Evolutionary conservation across 2,329 filamentous ascomycete species (phyloP), one percentile per base, ranked within the genome.

Genomic region (Fusarium aywerte): DNA sequence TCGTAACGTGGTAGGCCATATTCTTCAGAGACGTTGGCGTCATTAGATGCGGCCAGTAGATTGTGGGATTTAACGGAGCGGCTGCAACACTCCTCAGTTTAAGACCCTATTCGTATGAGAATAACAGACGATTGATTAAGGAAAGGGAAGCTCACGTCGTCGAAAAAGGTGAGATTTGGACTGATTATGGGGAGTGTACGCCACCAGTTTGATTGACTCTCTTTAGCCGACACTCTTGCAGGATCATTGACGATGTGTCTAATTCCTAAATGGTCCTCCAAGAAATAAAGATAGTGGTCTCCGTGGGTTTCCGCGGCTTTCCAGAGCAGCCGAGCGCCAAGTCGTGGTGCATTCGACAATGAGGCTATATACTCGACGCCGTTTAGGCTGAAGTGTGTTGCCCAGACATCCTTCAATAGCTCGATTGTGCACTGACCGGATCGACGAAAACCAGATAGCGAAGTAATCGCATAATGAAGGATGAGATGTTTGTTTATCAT

Each of bases 251-350:
- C 29, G 21, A 68, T 49, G 16, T 62, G 32, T 9, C 49, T 55
- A 23, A 68, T 62, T 8, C 65, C 65, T 12, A 68, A 16, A n/a
- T 68, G 43, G 31, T 68, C 65, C 18, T 68, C 65, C 12, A 49
- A 52, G 3, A 68, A 40, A 27, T 42, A 68, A 20, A 69, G 15
- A 20, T n/a, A 23, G 13, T 25, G 40, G 5, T 23, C 40, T 7
- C 38, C 23, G 4, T 23, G n/a, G 1, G 4, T 27, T 3, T 21
- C 0, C 0, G 10, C 1, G 18, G 51, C 49, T 7, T 29, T 27
- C 64, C 64, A 67, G 18, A 67, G 32, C 5, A 65, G 4, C 5
- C 44, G 44, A 12, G 25, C 38, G 2, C 40, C 64, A 4, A 16
- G 27, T 7, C n/a, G 11, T 11, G 33, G 38, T 4, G 4, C 16